Evolutionary conservation across 768 basidiomycete genomes (phyloP).

Genomic region (Rhodotorula toruloides): DNA sequence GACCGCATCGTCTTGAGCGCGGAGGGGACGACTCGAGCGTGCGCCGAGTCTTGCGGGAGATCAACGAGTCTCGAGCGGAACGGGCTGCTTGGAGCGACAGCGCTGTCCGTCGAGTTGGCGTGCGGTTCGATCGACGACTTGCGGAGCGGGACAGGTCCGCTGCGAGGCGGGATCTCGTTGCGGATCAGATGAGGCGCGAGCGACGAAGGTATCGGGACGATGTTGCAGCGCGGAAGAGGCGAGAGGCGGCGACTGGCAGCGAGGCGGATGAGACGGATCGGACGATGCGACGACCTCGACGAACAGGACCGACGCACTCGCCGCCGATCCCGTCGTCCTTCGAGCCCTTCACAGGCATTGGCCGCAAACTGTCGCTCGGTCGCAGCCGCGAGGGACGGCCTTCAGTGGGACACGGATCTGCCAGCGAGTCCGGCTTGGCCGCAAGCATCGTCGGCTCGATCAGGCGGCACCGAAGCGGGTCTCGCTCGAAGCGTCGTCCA

Average conservation of each 20-base stretch:
- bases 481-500: background rate
- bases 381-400: background rate
- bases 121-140: background rate
- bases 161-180: background rate
- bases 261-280: conserved; percentile 5
- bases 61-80: conserved; percentile 12
- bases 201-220: background rate
- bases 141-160: conserved; percentile 4
- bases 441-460: background rate
- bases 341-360: conserved; percentile 16
- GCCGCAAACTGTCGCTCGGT: conserved; percentile 6
- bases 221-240: background rate
- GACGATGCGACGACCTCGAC: background rate
- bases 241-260: conserved; percentile 10
- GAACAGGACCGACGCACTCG: background rate
- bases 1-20: background rate
- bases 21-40: conserved; percentile 12
- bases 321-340: conserved; percentile 28
- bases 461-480: background rate
- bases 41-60: conserved; percentile 27
- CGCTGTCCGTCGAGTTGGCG: conserved; percentile 13
- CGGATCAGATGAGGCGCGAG: background rate
- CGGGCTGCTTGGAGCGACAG: conserved; percentile 24
- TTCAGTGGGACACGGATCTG: background rate
- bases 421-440: background rate